Evolutionary conservation across 208 protist species (phyloP).

Genomic region (Acanthamoeba quina): DNA sequence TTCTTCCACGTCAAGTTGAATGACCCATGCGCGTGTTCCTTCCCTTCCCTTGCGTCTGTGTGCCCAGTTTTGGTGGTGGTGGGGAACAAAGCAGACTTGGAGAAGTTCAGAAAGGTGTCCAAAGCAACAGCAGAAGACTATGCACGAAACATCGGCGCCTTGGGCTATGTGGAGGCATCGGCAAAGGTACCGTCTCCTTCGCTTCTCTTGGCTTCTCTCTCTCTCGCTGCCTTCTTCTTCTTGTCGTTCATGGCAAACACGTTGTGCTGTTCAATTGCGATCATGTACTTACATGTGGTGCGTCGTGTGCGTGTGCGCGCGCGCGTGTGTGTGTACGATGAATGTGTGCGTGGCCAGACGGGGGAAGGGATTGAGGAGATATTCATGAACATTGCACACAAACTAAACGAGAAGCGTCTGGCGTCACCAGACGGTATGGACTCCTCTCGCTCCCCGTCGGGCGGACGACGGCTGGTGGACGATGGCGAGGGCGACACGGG

Average conservation of each 20-base stretch:
- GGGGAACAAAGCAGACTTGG: slow-evolving; percentile 56
- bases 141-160: slow-evolving; percentile 45
- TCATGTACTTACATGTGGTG: no score
- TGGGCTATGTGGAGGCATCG: slow-evolving; percentile 52
- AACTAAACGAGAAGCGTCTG: slow-evolving; percentile 59
- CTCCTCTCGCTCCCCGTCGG: not conserved
- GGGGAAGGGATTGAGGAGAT: slow-evolving; percentile 59
- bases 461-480: slow-evolving; percentile 8
- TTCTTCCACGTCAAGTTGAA: not conserved
- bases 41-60: not conserved
- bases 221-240: not conserved
- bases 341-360: not conserved
- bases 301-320: no score
- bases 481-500: not conserved
- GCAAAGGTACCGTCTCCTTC: not conserved
- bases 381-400: slow-evolving; percentile 48
- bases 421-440: not conserved
- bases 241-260: not conserved
- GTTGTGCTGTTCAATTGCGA: no score
- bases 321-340: no score
- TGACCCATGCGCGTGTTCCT: no score
- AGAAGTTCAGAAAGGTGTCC: slow-evolving; percentile 66
- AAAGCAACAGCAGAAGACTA: slow-evolving; percentile 39
- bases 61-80: slow-evolving; percentile 50
- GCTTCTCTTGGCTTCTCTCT: not conserved